Evolutionary conservation across 169 alveolate species (phyloP).

Genomic region (Plasmodium falciparum): DNA sequence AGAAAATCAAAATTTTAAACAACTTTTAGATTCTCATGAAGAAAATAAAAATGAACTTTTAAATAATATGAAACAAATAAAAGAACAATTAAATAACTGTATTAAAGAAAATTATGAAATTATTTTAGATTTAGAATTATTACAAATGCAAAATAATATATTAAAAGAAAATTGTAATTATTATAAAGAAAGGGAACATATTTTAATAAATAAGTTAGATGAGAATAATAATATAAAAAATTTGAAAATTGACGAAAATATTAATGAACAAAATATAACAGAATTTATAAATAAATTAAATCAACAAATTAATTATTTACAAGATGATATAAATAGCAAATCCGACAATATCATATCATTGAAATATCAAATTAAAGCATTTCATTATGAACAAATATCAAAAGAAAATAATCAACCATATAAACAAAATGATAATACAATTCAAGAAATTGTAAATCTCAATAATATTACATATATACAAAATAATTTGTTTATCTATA

Average conservation of each 20-base stretch:
- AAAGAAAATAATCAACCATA: constrained; percentile 7
- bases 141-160: constrained; percentile 60
- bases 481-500: constrained; percentile 54
- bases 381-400: constrained; percentile 28
- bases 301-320: constrained; percentile 45
- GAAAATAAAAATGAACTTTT: constrained; percentile 51
- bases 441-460: constrained; percentile 42
- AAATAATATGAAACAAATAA: constrained; percentile 36
- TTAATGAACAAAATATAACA: constrained; percentile 56
- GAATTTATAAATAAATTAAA: constrained; percentile 37
- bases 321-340: constrained; percentile 18
- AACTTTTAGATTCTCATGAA: constrained; percentile 29
- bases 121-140: constrained; percentile 44
- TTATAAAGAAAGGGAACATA: constrained; percentile 52
- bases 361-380: constrained; percentile 68
- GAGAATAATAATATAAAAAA: constrained; percentile 11
- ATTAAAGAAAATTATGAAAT: constrained; percentile 66
- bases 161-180: constrained; percentile 44
- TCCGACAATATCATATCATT: constrained; percentile 30
- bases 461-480: constrained; percentile 66
- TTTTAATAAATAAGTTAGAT: constrained; percentile 29
- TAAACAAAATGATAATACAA: background rate
- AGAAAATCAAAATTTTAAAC: constrained; percentile 61
- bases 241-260: constrained; percentile 17
- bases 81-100: constrained; percentile 35